Base-by-base conservation (phyloP, 768 basidiomycete genomes). In the Cystoderma amianthinum region DNA sequence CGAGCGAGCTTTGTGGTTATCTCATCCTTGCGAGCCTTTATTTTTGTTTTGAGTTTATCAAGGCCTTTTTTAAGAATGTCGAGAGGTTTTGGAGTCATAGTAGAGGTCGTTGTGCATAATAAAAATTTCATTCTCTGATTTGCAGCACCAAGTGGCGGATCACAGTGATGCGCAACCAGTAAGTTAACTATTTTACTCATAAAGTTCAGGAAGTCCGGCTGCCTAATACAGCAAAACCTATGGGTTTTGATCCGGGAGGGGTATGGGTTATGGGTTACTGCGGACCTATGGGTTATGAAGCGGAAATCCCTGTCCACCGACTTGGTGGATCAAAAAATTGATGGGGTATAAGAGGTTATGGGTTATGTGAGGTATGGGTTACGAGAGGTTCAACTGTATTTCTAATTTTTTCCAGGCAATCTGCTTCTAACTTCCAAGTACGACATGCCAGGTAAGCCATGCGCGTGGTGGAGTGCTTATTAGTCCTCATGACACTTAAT, bases 321-420 rank as follows among this genome's bases (percentile, higher is more conserved):
- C 34, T 46, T 43, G 48, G 48, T 54, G 42, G 44, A 47, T 38
- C n/a, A 13, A 42, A 49, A 49, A 50, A 38, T 17, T 21, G 45
- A 54, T 54, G 50, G 48, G 46, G 23, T 45, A 38, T 46, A 20
- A 42, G 39, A 37, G 50, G 38, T 42, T 51, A 51, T 51, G 48
- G 50, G 44, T 48, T 45, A 45, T 24, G 12, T 43, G 43, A 22
- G 30, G 42, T 43, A 51, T 51, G 50, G 47, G 42, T 48, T 50
- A 45, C 33, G 38, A 47, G 46, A 33, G 46, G 16, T 21, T 42
- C 32, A 44, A 48, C 47, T 48, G 47, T 48, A 48, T 17, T 19
- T 11, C 17, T 11, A 41, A 33, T n/a, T n/a, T n/a, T n/a, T n/a
- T n/a, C n/a, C n/a, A n/a, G n/a, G n/a, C n/a, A n/a, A n/a, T n/a